Base-by-base conservation (phyloP, 2,329 filamentous ascomycete genomes). In the Teratosphaeria destructans region DNA sequence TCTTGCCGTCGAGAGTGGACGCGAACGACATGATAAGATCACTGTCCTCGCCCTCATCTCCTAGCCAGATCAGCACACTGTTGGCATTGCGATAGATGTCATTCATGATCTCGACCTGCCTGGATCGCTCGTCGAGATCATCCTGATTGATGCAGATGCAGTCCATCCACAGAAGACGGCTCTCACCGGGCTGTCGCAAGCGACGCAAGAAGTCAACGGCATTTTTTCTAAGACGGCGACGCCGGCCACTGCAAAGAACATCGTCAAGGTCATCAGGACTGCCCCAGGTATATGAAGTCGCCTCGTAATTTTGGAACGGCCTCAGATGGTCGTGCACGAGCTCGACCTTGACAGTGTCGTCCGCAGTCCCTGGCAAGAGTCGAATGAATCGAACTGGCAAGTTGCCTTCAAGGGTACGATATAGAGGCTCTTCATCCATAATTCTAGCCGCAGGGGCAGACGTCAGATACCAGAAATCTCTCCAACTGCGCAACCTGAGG, bases 21-120 rank as follows among this genome's bases (percentile, higher is more conserved):
- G 26, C n/a, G n/a, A 52, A 19, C n/a, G n/a, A 27, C 49, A 52
- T 23, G 49, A 19, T 5, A 10, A 23, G 49, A 11, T 53, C 27
- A 26, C 19, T 26, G 49, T 26, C 49, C 3, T 8, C 11, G 19
- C 49, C 49, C 4, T 5, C 19, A 81, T 56, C 37, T 3, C 56
- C 56, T 11, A 57, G 56, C 37, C 39, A 57, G 14, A 57, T 34
- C 4, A 52, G 10, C 14, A 57, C 47, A 16, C 32, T 34, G 8
- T 19, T 27, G 14, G 56, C 56, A 23, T 5, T 23, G 11, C 14
- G 26, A 52, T 52, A 57, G 14, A 53, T 57, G 27, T 23, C 29
- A 29, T 23, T 3, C 39, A 57, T 57, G 39, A 29, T 57, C 12
- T 5, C 37, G 5, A 57, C 43, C 29, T 57, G 56, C 10, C 16